These are phyloP conservation scores for Fagus crenata DNA, from an alignment of 306 rosid genomes.

Conservation along the genomic window DNA sequence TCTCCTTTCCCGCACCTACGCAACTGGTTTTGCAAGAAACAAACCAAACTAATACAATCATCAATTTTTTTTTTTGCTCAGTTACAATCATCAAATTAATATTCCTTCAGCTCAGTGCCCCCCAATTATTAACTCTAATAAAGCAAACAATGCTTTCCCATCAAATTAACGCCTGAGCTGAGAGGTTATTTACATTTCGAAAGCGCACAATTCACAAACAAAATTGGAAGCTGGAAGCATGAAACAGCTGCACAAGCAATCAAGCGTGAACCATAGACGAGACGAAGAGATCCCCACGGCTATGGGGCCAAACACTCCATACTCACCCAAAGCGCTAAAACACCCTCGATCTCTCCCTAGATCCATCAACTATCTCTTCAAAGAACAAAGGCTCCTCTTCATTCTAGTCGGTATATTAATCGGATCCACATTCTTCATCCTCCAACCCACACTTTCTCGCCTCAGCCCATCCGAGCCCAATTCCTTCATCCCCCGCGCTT, in stretches of 20 bases:
- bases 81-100: no score
- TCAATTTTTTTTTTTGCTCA: no score
- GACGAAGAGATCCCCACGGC: slow-evolving; percentile 65
- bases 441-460: slow-evolving; percentile 79
- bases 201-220: no score
- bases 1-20: no score
- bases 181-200: no score
- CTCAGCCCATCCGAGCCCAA: slow-evolving; percentile 54
- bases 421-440: slow-evolving; percentile 83
- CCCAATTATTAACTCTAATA: no score
- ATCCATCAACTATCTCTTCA: slow-evolving; percentile 75
- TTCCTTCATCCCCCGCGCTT: slow-evolving; percentile 31
- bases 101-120: no score
- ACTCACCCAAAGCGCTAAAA: slow-evolving; percentile 76
- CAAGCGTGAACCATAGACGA: slow-evolving; percentile 58
- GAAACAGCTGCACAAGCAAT: slow-evolving; percentile 76
- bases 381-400: slow-evolving; percentile 86
- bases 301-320: slow-evolving; percentile 38
- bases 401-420: slow-evolving; percentile 78
- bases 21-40: no score
- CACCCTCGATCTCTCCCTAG: slow-evolving; percentile 82
- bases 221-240: slow-evolving; percentile 13
- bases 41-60: no score
- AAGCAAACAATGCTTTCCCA: no score
- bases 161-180: no score